Base-by-base conservation (phyloP, 2,329 filamentous ascomycete genomes). In the Ceratocystis papillata region DNA sequence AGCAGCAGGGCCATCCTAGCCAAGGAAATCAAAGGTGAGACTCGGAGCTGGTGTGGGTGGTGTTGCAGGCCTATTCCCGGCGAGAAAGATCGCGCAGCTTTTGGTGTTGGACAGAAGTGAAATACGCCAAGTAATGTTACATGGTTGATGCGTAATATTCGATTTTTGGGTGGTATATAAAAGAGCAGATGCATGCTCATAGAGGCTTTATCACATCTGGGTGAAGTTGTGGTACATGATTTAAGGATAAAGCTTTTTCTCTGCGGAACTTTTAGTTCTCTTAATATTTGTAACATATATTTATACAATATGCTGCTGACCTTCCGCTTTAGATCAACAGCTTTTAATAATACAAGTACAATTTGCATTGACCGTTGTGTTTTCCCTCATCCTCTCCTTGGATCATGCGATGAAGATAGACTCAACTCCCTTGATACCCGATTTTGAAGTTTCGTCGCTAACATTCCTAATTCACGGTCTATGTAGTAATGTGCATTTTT, bases 21-120 rank as follows among this genome's bases (percentile, higher is more conserved):
- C 17, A 78, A 87, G 28, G 93, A 97, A 75, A 81, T 86, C 65
- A 79, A 79, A 15, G 89, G 89, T 0, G 75, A 77, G 62, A 79
- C 85, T 66, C 81, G 92, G 68, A 91, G 88, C 73, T 96, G 90
- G 90, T 97, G 92, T 75, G 90, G 88, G 0, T 96, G 93, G 92
- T 97, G 93, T 74, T 84, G 81, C 74, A 80, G 90, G 68, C 86
- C 90, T 2, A 83, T 95, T 64, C 86, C 86, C 0, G 80, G 85
- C 1, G 74, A 76, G 50, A 77, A 76, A 69, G 81, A 84, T 53
- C 66, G 72, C 17, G 68, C 68, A 20, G 72, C 72, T 10, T 60
- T 64, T 55, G 41, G 15, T 37, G 41, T 66, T 63, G 53, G 53
- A 46, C 55, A 25, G 55, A 28, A 17, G 17, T 59, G 30, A 59